Base-by-base conservation (phyloP, 2,329 filamentous ascomycete species). In the Cercospora citrullina region DNA sequence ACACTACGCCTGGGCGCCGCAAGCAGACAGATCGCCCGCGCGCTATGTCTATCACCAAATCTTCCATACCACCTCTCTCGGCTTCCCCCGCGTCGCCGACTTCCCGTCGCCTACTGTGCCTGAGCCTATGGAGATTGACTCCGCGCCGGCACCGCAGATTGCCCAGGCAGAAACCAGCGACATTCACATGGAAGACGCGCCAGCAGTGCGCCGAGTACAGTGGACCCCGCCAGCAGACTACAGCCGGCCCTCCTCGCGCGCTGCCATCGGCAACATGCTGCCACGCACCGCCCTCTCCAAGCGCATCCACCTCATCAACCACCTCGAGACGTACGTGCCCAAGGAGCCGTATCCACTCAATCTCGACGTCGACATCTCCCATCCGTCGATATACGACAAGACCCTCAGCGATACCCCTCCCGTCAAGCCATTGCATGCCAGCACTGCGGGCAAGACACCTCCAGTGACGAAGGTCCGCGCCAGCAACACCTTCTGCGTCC, bases 271-370 rank as follows among this genome's bases (percentile, higher is more conserved):
- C 21, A 26, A 23, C 5, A 33, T 45, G 30, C 28, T 30, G 33
- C 60, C 65, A 5, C 59, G 59, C 28, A 65, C 66, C 12, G 58
- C 59, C 10, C 31, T 68, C 5, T 60, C 53, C 26, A 33, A 62
- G 23, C 62, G 66, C 48, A 68, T 68, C 33, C 62, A 65, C 18
- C 55, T 63, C 45, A 65, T 65, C 63, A 63, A 68, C 39, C 28
- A 66, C 42, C 58, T 58, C 30, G 66, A 60, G 30, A 42, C 26
- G 23, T 60, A 68, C 42, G 66, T 68, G 57, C 66, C 66, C 0
- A n/a, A 28, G 4, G 42, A 59, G 42, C 66, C 66, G 26, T 55
- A 62, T 4, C 42, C 39, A 5, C 33, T 61, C 36, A 60, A 68
- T 31, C 48, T n/a, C 36, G 66, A 68, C 61, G 61, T 64, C 58